Conservation (phyloP, 2,329 filamentous ascomycete species). For the Colletotrichum melonis region DNA sequence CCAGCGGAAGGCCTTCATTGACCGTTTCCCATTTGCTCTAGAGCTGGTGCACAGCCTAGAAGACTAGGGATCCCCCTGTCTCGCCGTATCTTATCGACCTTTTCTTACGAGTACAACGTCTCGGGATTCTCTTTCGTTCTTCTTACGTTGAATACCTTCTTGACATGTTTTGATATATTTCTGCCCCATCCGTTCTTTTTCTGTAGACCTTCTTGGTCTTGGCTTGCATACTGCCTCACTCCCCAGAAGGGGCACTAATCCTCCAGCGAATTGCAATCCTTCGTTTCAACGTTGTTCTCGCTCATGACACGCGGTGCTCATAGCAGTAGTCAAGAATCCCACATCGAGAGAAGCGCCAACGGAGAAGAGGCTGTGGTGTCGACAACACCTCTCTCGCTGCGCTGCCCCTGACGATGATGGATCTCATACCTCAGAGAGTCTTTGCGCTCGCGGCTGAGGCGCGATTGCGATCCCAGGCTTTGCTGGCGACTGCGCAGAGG, state of each 20-base stretch:
- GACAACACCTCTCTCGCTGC: background rate
- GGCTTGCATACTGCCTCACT: background rate
- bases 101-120: background rate
- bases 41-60: background rate
- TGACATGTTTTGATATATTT: background rate
- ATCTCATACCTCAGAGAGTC: constrained; percentile 19
- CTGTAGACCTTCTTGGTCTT: background rate
- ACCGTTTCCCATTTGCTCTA: background rate
- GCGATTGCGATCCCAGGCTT: background rate
- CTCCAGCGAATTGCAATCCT: background rate
- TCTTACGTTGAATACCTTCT: background rate
- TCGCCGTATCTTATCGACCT: background rate
- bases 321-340: background rate
- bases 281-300: background rate
- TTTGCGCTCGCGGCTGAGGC: constrained; percentile 21
- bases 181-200: background rate
- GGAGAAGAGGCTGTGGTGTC: background rate
- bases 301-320: constrained; percentile 22
- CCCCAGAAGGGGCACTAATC: background rate
- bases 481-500: constrained; percentile 16
- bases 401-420: constrained; percentile 2
- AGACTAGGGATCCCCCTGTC: background rate
- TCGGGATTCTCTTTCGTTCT: background rate
- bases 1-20: background rate
- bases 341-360: background rate